Evolutionary conservation across 2,329 filamentous ascomycete species (phyloP).

Genomic region (Pseudogymnoascus pannorum): DNA sequence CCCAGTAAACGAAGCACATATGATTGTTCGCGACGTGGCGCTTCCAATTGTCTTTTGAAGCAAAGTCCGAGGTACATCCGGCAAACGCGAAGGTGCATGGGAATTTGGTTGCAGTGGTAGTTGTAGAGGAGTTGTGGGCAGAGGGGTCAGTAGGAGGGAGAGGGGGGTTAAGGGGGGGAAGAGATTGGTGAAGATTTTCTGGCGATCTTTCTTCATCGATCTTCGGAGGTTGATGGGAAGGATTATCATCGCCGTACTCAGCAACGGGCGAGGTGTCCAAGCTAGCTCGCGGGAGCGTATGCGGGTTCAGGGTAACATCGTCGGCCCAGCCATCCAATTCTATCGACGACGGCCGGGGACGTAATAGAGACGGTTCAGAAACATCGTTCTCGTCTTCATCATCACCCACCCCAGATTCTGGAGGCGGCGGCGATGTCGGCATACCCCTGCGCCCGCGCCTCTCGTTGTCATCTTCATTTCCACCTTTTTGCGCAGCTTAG

Average conservation of each 20-base stretch:
- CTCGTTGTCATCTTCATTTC: background rate
- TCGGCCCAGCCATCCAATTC: background rate
- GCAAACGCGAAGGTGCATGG: conserved; percentile 70
- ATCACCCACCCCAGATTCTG: too few species aligned
- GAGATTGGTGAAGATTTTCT: background rate
- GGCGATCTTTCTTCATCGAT: background rate
- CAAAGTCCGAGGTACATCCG: conserved; percentile 65
- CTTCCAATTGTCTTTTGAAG: conserved; percentile 92
- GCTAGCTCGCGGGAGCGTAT: background rate
- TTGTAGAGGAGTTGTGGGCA: background rate
- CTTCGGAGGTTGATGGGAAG: background rate
- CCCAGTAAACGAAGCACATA: conserved; percentile 64
- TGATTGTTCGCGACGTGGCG: conserved; percentile 79
- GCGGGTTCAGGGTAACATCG: background rate
- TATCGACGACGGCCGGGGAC: background rate
- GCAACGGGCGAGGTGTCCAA: background rate
- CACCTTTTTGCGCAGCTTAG: background rate
- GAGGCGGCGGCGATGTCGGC: too few species aligned
- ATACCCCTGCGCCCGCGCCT: too few species aligned
- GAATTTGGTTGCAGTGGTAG: background rate
- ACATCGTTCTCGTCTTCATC: too few species aligned
- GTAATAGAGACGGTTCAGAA: too few species aligned
- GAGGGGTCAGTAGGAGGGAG: background rate
- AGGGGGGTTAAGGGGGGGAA: background rate
- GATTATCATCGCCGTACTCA: background rate